Conservation (phyloP, 2,329 filamentous ascomycete genomes). For the Stagonosporopsis vannaccii region DNA sequence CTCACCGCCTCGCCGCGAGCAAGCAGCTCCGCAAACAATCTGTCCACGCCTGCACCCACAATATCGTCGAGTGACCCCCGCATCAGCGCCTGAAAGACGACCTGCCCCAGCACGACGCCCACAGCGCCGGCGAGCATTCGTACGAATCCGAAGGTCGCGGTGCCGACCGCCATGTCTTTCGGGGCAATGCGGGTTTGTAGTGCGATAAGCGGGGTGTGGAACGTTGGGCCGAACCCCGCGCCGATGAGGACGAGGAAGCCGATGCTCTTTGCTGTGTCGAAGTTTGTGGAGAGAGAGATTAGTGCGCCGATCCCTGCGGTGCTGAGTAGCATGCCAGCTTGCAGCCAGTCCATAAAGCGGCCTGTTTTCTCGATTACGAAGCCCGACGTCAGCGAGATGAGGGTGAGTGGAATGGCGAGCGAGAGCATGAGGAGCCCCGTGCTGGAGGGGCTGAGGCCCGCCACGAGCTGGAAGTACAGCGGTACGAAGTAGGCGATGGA, state of each 20-base stretch:
- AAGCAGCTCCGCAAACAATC: constrained; percentile 34
- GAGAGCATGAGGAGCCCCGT: constrained; percentile 69
- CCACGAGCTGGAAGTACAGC: constrained; percentile 75
- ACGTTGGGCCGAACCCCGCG: constrained; percentile 61
- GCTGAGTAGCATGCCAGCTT: constrained; percentile 41
- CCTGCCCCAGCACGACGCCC: constrained; percentile 59
- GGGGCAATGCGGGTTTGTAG: constrained; percentile 66
- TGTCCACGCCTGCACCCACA: constrained; percentile 26
- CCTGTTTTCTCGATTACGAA: constrained; percentile 55
- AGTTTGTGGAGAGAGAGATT: constrained; percentile 27
- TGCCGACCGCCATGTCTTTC: constrained; percentile 60
- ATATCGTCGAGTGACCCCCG: constrained; percentile 48
- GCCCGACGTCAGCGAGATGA: constrained; percentile 56
- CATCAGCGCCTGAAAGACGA: constrained; percentile 65
- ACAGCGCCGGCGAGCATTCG: constrained; percentile 56
- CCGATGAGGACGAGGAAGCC: constrained; percentile 60
- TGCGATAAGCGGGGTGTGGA: constrained; percentile 61
- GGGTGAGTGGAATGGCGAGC: constrained; percentile 57
- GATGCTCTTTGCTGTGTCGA: constrained; percentile 48
- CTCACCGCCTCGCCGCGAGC: constrained; percentile 44
- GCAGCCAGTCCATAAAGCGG: constrained; percentile 49
- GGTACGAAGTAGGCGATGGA: constrained; percentile 74
- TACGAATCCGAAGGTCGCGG: constrained; percentile 59
- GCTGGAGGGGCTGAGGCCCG: constrained; percentile 64
- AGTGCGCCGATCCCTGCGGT: constrained; percentile 46